Percentiles rank a stretch among this genome's conserved stretches.
phyloP scores from a whole-genome alignment of 805 yeast genomes.

The Teunomyces kruisii region DNA sequence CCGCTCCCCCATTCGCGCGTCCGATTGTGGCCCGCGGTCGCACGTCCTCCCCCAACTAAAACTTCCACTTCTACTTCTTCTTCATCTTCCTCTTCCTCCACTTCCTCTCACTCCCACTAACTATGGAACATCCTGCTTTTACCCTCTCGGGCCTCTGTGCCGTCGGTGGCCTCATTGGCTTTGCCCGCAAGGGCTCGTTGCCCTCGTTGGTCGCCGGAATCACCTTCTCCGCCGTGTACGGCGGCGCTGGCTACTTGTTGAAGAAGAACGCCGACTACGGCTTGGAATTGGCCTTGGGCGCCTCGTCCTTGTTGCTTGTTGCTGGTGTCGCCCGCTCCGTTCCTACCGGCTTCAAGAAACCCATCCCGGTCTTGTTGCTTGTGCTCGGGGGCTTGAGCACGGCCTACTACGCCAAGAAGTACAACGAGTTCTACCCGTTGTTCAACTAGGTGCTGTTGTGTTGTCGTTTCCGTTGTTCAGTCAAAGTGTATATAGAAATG shows the following conservation, averaged over 20 bases:
- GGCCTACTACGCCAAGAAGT: conserved; percentile 71
- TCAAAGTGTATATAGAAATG: background rate
- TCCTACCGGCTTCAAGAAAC: conserved; percentile 60
- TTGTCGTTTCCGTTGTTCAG: too few species aligned
- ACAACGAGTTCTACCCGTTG: conserved; percentile 64
- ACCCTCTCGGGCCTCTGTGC: conserved; percentile 69
- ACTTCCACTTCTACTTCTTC: background rate
- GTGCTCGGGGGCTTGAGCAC: conserved; percentile 63
- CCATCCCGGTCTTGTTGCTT: conserved; percentile 69
- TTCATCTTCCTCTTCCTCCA: too few species aligned
- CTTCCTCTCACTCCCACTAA: too few species aligned
- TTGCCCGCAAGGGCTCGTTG: conserved; percentile 61
- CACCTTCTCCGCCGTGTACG: conserved; percentile 57
- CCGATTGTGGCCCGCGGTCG: too few species aligned
- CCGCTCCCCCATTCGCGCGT: too few species aligned
- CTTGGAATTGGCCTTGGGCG: conserved; percentile 72
- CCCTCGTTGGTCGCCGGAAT: conserved; percentile 83
- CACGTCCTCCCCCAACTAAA: too few species aligned
- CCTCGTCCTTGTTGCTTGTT: conserved; percentile 62
- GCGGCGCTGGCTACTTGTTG: conserved; percentile 73
- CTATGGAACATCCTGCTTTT: conserved; percentile 74
- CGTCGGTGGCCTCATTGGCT: conserved; percentile 73
- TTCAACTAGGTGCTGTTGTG: background rate
- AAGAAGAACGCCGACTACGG: conserved; percentile 76
- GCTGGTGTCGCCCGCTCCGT: conserved; percentile 75